These are phyloP conservation scores for Acaromyces ingoldii DNA, from an alignment of 1,284 basidiomycete species.

Conservation along the genomic window DNA sequence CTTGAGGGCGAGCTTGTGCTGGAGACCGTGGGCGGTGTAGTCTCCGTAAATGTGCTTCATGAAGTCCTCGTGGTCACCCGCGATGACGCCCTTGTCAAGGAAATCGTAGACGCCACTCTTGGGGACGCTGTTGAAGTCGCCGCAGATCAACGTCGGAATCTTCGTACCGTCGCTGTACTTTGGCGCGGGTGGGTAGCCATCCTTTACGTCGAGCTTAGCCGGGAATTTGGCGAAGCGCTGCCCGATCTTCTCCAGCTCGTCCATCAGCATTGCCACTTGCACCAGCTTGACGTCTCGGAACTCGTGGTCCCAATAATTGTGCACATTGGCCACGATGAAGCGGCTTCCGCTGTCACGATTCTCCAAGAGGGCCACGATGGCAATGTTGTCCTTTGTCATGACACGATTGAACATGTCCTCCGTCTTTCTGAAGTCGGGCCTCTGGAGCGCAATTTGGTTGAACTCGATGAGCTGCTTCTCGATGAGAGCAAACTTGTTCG, in stretches of 20 bases:
- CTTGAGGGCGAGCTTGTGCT: constrained; percentile 74
- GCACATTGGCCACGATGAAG: constrained; percentile 81
- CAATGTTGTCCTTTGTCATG: constrained; percentile 91
- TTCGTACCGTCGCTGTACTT: constrained; percentile 73
- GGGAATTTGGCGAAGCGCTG: constrained; percentile 79
- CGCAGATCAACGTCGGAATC: constrained; percentile 85
- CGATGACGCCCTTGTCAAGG: constrained; percentile 64
- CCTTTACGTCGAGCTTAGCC: constrained; percentile 57
- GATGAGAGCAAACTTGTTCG: constrained; percentile 77
- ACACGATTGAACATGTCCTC: constrained; percentile 99
- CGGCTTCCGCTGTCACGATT: constrained; percentile 79
- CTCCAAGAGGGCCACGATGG: constrained; percentile 81
- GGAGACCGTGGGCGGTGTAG: constrained; percentile 84
- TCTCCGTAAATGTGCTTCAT: constrained; percentile 83
- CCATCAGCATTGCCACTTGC: constrained; percentile 83
- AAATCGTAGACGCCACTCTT: constrained; percentile 89
- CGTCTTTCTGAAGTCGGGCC: constrained; percentile 93
- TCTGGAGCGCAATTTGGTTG: constrained; percentile 84
- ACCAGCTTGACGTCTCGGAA: constrained; percentile 97
- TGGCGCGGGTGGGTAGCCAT: constrained; percentile 56
- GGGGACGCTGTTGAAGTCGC: constrained; percentile 90
- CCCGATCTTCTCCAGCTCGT: constrained; percentile 86
- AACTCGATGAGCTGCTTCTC: constrained; percentile 95
- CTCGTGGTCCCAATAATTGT: constrained; percentile 88
- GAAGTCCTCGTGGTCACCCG: constrained; percentile 81